These are phyloP conservation scores for Ilyonectria sp. DNA, from an alignment of 2,329 filamentous ascomycete genomes.

Conservation along the genomic window DNA sequence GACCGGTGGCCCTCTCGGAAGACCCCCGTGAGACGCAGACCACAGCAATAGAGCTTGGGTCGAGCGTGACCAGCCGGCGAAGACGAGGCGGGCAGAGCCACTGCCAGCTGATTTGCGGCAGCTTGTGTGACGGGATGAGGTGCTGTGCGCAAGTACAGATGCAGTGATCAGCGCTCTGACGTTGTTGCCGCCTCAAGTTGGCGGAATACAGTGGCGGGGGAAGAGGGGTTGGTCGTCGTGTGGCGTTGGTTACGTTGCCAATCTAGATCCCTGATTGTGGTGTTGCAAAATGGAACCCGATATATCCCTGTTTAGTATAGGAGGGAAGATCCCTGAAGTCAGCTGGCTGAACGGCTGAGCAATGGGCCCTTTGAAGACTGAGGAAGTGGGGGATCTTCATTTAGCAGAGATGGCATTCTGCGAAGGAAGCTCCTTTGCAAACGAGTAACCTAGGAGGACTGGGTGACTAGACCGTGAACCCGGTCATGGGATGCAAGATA, in stretches of 20 bases:
- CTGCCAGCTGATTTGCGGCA: slow-evolving; percentile 69
- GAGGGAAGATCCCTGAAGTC: slow-evolving; percentile 37
- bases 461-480: neutral
- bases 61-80: slow-evolving; percentile 28
- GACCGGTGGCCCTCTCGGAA: slow-evolving; percentile 32
- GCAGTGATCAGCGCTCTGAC: slow-evolving; percentile 38
- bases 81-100: slow-evolving; percentile 47
- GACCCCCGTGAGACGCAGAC: slow-evolving; percentile 25
- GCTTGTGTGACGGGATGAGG: slow-evolving; percentile 65
- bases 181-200: slow-evolving; percentile 16
- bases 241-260: slow-evolving; percentile 22
- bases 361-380: slow-evolving; percentile 19
- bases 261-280: slow-evolving; percentile 26
- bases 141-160: slow-evolving; percentile 58
- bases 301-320: slow-evolving; percentile 29
- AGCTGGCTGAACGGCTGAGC: slow-evolving; percentile 12
- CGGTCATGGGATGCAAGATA: slow-evolving; percentile 11
- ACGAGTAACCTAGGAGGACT: slow-evolving; percentile 23
- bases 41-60: slow-evolving; percentile 28
- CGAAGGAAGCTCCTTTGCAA: slow-evolving; percentile 10
- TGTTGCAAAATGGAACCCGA: slow-evolving; percentile 17
- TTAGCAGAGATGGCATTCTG: slow-evolving; percentile 27
- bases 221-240: slow-evolving; percentile 33
- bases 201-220: slow-evolving; percentile 24
- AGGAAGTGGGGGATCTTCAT: slow-evolving; percentile 19